Conservation (phyloP, 352 stramenopile species). For the Globisporangium cylindrosporum region DNA sequence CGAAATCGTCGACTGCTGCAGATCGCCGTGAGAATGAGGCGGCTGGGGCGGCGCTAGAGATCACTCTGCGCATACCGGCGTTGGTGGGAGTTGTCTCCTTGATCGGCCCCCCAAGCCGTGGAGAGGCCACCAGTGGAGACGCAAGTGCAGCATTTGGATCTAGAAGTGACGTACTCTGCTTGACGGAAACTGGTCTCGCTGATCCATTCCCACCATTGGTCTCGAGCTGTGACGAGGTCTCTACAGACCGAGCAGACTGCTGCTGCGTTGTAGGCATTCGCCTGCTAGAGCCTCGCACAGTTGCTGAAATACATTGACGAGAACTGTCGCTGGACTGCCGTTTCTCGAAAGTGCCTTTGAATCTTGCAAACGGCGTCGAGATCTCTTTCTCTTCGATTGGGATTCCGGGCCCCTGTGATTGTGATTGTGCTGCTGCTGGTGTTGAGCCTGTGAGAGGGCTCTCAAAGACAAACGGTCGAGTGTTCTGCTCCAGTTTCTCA, state of each 20-base stretch:
- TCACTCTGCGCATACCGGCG: not conserved
- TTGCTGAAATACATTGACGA: not conserved
- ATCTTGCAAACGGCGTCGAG: constrained; percentile 28
- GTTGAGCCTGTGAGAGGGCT: not conserved
- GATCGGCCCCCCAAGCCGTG: not conserved
- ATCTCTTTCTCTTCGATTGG: constrained; percentile 19
- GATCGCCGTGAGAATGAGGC: not conserved
- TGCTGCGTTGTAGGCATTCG: not conserved
- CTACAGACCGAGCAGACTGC: not conserved
- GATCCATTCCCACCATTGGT: not conserved
- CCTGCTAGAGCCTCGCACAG: not conserved
- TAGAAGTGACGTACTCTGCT: not conserved
- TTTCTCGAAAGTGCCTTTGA: constrained; percentile 27
- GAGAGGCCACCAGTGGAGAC: not conserved
- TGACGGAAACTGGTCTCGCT: not conserved
- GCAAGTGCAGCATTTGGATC: not conserved
- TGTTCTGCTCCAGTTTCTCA: constrained; percentile 27
- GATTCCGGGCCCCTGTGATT: not conserved
- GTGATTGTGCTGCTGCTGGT: not conserved
- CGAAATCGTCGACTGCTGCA: not conserved
- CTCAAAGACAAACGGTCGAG: constrained; percentile 31
- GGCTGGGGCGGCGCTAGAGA: constrained; percentile 2
- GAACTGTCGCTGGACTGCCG: not conserved
- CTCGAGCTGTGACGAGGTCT: not conserved
- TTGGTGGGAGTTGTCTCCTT: not conserved